Conservation (phyloP, 441 rosid species). For the Sinapis alba region DNA sequence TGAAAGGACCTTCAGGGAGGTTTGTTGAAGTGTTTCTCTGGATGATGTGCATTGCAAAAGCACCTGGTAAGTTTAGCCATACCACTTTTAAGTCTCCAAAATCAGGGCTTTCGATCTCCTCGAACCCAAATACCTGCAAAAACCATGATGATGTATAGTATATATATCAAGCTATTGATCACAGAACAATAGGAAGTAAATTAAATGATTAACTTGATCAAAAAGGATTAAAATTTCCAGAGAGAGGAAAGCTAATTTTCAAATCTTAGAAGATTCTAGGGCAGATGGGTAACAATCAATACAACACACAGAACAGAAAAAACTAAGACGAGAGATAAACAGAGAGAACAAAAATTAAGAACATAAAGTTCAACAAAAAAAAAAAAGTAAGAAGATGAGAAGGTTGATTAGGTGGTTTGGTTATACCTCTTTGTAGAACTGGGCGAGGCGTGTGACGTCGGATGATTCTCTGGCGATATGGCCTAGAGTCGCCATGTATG, state of each 20-base stretch:
- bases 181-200: background rate
- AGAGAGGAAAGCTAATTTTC: background rate
- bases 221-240: background rate
- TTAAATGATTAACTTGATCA: background rate
- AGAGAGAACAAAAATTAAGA: background rate
- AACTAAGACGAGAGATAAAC: background rate
- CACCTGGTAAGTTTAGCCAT: constrained; percentile 73
- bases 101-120: constrained; percentile 68
- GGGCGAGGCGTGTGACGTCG: constrained; percentile 64
- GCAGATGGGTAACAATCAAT: background rate
- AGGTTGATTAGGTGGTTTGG: background rate
- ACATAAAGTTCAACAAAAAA: background rate
- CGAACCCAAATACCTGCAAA: constrained; percentile 71
- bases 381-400: background rate
- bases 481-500: constrained; percentile 57
- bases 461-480: constrained; percentile 86
- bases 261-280: background rate
- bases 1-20: constrained; percentile 86
- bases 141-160: background rate
- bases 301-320: background rate
- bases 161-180: background rate
- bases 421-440: constrained; percentile 77
- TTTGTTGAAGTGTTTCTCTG: constrained; percentile 61
- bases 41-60: constrained; percentile 69
- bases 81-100: constrained; percentile 70